phyloP scores from a whole-genome alignment of 805 yeast species.

The Metschnikowia kofuensis region DNA sequence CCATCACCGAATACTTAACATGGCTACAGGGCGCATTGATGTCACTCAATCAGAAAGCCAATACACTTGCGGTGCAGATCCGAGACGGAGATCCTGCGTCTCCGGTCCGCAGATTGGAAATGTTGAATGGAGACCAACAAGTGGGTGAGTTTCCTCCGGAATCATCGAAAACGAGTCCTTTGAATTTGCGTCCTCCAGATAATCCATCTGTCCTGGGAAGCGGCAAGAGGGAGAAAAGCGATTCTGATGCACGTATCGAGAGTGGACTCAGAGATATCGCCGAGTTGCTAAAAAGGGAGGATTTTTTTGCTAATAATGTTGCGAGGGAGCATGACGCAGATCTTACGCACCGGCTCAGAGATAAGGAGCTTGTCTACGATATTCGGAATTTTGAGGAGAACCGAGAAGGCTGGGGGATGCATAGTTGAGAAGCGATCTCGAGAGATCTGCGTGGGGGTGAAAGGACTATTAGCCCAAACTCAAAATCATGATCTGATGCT shows the following conservation, averaged over 20 bases:
- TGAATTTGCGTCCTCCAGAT: slow-evolving; percentile 7
- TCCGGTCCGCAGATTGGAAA: slow-evolving; percentile 4
- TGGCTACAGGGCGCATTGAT: slow-evolving; percentile 22
- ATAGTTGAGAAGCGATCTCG: background rate
- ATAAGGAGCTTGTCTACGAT: slow-evolving; percentile 8
- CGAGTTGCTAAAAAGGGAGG: slow-evolving; percentile 7
- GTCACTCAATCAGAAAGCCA: slow-evolving; percentile 2
- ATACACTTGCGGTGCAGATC: slow-evolving; percentile 5
- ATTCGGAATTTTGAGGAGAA: slow-evolving; percentile 14
- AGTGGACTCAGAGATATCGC: slow-evolving; percentile 5
- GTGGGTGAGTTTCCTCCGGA: slow-evolving; percentile 4
- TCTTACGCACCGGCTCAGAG: background rate
- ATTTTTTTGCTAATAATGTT: slow-evolving; percentile 7
- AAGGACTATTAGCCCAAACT: background rate
- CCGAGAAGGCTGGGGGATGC: slow-evolving; percentile 17
- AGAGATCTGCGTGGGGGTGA: background rate
- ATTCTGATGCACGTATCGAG: background rate
- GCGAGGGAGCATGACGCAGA: slow-evolving; percentile 7
- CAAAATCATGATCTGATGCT: background rate
- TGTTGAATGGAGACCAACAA: slow-evolving; percentile 1
- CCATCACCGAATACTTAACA: slow-evolving; percentile 43
- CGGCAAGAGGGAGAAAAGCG: background rate
- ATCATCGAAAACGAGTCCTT: slow-evolving; percentile 8
- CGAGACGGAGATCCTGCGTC: slow-evolving; percentile 9
- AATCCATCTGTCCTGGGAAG: slow-evolving; percentile 2